Conservation (phyloP, 2,329 filamentous ascomycete genomes). For the Dendrostoma leiphaemia region DNA sequence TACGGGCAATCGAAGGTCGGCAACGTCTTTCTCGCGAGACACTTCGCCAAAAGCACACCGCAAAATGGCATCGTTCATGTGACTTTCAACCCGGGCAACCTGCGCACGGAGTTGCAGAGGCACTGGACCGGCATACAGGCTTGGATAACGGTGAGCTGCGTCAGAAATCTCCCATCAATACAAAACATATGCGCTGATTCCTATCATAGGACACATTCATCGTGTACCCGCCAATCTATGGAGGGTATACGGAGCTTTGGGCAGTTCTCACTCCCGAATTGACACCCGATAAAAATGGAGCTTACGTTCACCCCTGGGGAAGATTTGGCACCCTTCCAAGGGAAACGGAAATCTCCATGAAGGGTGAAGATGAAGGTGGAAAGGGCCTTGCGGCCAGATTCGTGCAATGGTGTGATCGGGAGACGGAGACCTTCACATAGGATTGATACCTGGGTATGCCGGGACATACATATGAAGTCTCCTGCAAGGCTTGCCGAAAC, state of each 20-base stretch:
- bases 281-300: conserved; percentile 31
- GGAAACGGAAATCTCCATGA: neutral
- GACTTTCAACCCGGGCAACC: conserved; percentile 25
- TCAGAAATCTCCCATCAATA: neutral
- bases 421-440: neutral
- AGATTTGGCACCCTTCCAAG: conserved; percentile 8
- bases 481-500: no score
- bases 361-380: neutral
- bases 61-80: conserved; percentile 22
- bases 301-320: conserved; percentile 20
- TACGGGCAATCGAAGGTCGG: conserved; percentile 24
- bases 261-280: conserved; percentile 43
- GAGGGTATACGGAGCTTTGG: conserved; percentile 48
- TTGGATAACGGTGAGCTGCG: neutral
- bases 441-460: no score
- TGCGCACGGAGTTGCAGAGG: conserved; percentile 18
- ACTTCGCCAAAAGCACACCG: conserved; percentile 19
- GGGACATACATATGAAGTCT: no score
- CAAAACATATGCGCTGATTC: neutral
- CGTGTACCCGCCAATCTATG: conserved; percentile 26
- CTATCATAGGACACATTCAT: neutral
- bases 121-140: neutral
- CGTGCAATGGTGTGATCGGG: conserved; percentile 1
- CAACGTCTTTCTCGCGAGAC: conserved; percentile 21
- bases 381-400: neutral